Percentiles rank a stretch among this genome's conserved stretches.
phyloP scores from a whole-genome alignment of 2,329 filamentous ascomycete species.

The Nannizziopsis arthrosporioides region DNA sequence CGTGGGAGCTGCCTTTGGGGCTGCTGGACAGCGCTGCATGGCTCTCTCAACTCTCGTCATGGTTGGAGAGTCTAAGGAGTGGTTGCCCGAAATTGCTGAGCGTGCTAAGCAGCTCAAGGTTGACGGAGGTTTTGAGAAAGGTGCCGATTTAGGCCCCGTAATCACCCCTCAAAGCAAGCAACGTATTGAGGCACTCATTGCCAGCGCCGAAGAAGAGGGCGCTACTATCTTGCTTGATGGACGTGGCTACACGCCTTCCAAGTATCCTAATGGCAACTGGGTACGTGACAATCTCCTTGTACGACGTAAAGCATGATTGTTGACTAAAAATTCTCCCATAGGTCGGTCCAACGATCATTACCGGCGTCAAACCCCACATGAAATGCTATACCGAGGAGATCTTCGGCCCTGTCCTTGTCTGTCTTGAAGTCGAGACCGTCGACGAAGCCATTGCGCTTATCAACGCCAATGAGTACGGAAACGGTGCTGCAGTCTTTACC shows the following conservation, averaged over 20 bases:
- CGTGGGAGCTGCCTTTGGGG: conserved; percentile 55
- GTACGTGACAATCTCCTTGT: conserved; percentile 38
- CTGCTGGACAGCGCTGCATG: conserved; percentile 60
- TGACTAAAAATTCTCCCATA: conserved; percentile 18
- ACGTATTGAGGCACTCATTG: conserved; percentile 51
- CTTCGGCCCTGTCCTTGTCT: conserved; percentile 55
- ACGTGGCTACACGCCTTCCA: conserved; percentile 48
- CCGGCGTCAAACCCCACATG: conserved; percentile 55
- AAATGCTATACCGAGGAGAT: conserved; percentile 56
- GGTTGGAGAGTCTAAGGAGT: conserved; percentile 54
- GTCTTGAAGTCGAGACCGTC: conserved; percentile 47
- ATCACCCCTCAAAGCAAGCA: conserved; percentile 53
- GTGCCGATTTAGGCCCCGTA: conserved; percentile 51
- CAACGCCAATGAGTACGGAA: conserved; percentile 56
- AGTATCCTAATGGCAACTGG: conserved; percentile 57
- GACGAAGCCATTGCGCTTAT: conserved; percentile 53
- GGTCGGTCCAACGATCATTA: conserved; percentile 54
- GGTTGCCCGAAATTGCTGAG: conserved; percentile 51
- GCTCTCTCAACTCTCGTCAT: conserved; percentile 54
- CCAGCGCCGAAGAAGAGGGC: conserved; percentile 51
- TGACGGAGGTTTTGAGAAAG: conserved; percentile 50
- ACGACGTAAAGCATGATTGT: not conserved
- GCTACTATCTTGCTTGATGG: conserved; percentile 54
- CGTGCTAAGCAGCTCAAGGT: conserved; percentile 48
- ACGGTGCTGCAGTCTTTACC: conserved; percentile 56